Base-by-base conservation (phyloP, 495 filamentous ascomycete genomes). In the Penicillium diatomitis region DNA sequence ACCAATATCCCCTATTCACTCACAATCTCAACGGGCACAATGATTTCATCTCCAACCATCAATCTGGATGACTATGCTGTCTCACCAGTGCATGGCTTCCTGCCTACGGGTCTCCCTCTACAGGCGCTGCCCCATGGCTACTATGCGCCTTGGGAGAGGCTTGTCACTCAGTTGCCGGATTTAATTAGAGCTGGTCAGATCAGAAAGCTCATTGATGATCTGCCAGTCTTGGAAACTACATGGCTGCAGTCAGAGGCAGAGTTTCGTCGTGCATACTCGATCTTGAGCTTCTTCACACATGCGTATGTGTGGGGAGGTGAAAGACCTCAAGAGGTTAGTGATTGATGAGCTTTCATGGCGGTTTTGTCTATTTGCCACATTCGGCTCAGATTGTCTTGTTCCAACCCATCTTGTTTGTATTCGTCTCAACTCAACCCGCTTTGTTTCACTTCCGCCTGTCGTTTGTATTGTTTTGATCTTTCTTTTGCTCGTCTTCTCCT, bases 301-400 rank as follows among this genome's bases (percentile, higher is more conserved):
- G 85, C 83, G 47, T 97, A 96, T 66, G 86, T 96, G 60, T 98
- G 92, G 92, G 87, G 89, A 58, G 89, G 88, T 64, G 82, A 92
- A 50, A 79, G 69, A 53, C 90, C 94, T 28, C 75, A 75, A 61
- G 84, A 89, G 47, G 85, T 87, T 69, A 47, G 74, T 42, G 6
- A 9, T 20, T 44, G 30, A 32, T 44, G 3, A 20, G 20, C 20
- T 20, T 20, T 2, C 20, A 20, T 20, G 20, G 20, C 20, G 20
- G 20, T 0, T 20, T 20, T 2, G 20, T 20, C 20, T 20, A 1
- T 20, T 0, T 20, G 20, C 20, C 20, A 20, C 20, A 2, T 20
- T 20, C 20, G 20, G 20, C 20, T 20, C 20, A 20, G 20, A 20
- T 20, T 20, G 20, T 20, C 20, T 20, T 20, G 20, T 20, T 20